These are phyloP conservation scores for Penicilliopsis zonata DNA, from an alignment of 495 filamentous ascomycete species.

Conservation along the genomic window DNA sequence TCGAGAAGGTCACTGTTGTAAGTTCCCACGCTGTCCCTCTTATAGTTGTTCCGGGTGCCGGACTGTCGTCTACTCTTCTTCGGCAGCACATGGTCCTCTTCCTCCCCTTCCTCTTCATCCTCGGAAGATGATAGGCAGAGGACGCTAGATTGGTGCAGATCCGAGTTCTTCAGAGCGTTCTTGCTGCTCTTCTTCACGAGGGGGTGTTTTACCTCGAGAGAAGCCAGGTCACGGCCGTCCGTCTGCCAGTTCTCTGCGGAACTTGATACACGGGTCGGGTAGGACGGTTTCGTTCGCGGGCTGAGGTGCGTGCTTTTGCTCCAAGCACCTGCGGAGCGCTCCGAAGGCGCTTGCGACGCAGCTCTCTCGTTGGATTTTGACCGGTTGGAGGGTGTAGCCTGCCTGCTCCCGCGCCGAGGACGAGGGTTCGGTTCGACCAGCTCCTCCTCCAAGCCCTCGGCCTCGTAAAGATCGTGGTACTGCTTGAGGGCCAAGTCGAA, in stretches of 20 bases:
- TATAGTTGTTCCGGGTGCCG: slow-evolving; percentile 4
- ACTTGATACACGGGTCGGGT: slow-evolving; percentile 3
- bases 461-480: slow-evolving; percentile 9
- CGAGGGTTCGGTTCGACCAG: too few species aligned
- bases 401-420: slow-evolving; percentile 13
- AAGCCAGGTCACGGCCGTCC: slow-evolving; percentile 6
- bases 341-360: slow-evolving; percentile 8
- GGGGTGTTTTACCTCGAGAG: slow-evolving; percentile 7
- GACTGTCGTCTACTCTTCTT: neutral
- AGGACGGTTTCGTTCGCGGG: slow-evolving; percentile 5
- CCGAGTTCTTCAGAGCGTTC: slow-evolving; percentile 30
- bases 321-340: slow-evolving; percentile 9
- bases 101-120: slow-evolving; percentile 34
- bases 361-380: slow-evolving; percentile 9
- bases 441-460: too few species aligned
- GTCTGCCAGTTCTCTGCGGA: slow-evolving; percentile 8
- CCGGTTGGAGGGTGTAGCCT: slow-evolving; percentile 15
- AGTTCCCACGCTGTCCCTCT: slow-evolving; percentile 25
- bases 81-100: slow-evolving; percentile 4
- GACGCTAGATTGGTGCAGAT: slow-evolving; percentile 40
- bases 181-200: slow-evolving; percentile 31
- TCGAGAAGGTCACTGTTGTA: slow-evolving; percentile 29
- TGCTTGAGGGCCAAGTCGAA: slow-evolving; percentile 26
- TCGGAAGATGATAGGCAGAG: slow-evolving; percentile 47
- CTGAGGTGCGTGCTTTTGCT: slow-evolving; percentile 13